A percentile compares a stretch with the other conserved stretches of the same genome.
Conservation (phyloP, 2,329 filamentous ascomycete genomes). For the Calycina herbarum region DNA sequence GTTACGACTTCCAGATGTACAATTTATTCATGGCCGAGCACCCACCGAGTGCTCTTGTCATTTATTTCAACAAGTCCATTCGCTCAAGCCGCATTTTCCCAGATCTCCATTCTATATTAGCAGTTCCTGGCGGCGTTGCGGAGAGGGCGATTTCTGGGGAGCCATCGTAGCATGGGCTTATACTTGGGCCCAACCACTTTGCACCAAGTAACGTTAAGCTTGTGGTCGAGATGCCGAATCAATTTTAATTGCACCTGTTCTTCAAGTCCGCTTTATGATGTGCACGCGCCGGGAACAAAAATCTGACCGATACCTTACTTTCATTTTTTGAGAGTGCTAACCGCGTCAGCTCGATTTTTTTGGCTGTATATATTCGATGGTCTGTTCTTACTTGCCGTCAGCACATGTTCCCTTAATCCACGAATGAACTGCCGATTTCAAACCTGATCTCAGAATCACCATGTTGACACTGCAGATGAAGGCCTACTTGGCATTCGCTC, state of each 20-base stretch:
- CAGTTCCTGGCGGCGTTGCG: neutral
- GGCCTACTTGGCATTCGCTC: conserved; percentile 17
- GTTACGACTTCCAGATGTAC: neutral
- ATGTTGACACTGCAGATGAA: conserved; percentile 16
- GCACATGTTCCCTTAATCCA: conserved; percentile 9
- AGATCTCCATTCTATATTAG: neutral
- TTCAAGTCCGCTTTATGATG: conserved; percentile 5
- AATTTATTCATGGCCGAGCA: neutral
- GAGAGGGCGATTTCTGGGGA: neutral
- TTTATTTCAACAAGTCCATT: neutral
- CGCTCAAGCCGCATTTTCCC: neutral
- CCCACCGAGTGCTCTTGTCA: neutral
- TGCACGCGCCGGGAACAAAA: conserved; percentile 12
- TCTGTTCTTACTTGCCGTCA: conserved; percentile 9
- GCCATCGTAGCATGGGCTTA: neutral
- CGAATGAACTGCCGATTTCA: conserved; percentile 13
- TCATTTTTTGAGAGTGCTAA: neutral
- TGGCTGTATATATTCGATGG: conserved; percentile 17
- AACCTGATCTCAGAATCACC: neutral
- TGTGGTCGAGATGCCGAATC: neutral
- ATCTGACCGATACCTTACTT: neutral
- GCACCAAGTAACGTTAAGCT: conserved; percentile 13
- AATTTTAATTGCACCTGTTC: conserved; percentile 8
- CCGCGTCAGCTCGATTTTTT: neutral
- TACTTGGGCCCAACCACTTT: neutral